These are phyloP conservation scores for Sporobolomyces phaffii DNA, from an alignment of 768 basidiomycete genomes.

Conservation along the genomic window DNA sequence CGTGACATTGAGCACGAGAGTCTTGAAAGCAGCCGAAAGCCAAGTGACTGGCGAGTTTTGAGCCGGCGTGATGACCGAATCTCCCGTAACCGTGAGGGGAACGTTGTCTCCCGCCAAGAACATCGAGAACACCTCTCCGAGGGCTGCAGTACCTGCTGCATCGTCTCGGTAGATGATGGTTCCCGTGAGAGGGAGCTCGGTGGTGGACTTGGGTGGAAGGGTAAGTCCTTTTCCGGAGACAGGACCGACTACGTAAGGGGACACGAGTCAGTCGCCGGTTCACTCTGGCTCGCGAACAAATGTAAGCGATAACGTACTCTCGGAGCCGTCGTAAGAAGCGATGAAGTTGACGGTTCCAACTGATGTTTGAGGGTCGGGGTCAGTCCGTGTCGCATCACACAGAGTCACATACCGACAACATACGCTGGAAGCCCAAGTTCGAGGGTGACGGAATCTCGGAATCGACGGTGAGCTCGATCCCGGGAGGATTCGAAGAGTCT, in stretches of 20 bases:
- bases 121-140: conserved; percentile 62
- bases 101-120: conserved; percentile 59
- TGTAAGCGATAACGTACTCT: neutral
- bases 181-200: conserved; percentile 52
- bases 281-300: too few species aligned
- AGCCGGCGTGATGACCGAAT: conserved; percentile 59
- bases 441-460: conserved; percentile 26
- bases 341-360: conserved; percentile 60
- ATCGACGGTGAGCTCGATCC: conserved; percentile 37
- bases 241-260: conserved; percentile 56
- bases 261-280: neutral
- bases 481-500: conserved; percentile 4
- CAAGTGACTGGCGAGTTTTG: conserved; percentile 51
- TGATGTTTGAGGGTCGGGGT: too few species aligned
- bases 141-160: conserved; percentile 47
- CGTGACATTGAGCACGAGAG: conserved; percentile 57
- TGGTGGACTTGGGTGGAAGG: conserved; percentile 53
- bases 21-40: conserved; percentile 63
- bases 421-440: conserved; percentile 66
- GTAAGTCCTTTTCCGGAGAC: conserved; percentile 54
- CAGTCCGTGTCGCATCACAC: too few species aligned
- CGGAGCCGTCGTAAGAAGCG: conserved; percentile 54
- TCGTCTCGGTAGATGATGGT: conserved; percentile 24
- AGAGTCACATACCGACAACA: neutral
- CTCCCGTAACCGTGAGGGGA: conserved; percentile 46